These are phyloP conservation scores for Plasmodium sp. DNA, from an alignment of 169 alveolate genomes.

Conservation along the genomic window DNA sequence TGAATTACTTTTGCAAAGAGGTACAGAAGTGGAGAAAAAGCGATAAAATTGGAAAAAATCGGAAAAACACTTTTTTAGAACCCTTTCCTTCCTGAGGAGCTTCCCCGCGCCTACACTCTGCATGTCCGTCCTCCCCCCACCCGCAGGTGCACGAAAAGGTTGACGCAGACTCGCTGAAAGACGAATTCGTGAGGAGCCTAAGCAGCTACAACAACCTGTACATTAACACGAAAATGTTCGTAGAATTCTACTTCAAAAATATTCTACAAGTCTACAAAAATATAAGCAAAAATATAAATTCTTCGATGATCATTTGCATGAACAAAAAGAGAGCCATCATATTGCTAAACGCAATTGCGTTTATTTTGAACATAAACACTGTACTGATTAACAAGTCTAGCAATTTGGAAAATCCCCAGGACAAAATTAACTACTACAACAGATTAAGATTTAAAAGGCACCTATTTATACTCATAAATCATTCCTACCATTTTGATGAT, in stretches of 20 bases:
- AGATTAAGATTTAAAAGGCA: slow-evolving; percentile 43
- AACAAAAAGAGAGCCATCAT: slow-evolving; percentile 62
- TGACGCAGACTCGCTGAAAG: slow-evolving; percentile 16
- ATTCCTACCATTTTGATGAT: slow-evolving; percentile 54
- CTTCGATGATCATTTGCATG: slow-evolving; percentile 69
- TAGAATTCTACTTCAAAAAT: slow-evolving; percentile 55
- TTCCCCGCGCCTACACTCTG: not conserved
- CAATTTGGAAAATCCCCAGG: slow-evolving; percentile 20
- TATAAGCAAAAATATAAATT: slow-evolving; percentile 40
- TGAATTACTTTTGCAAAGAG: slow-evolving; percentile 41
- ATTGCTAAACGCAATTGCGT: slow-evolving; percentile 48
- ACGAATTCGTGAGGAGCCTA: slow-evolving; percentile 53
- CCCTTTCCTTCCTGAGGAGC: not conserved
- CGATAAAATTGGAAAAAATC: not conserved
- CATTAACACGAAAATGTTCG: slow-evolving; percentile 60
- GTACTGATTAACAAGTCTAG: slow-evolving; percentile 32
- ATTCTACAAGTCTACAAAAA: slow-evolving; percentile 34
- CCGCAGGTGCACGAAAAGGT: slow-evolving; percentile 27
- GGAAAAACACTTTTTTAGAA: not conserved
- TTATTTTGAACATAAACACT: slow-evolving; percentile 49
- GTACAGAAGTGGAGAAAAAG: slow-evolving; percentile 9
- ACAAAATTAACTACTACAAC: slow-evolving; percentile 51
- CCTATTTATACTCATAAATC: slow-evolving; percentile 47
- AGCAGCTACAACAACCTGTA: slow-evolving; percentile 63
- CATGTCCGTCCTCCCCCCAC: not conserved